phyloP scores from a whole-genome alignment of 2,329 filamentous ascomycete genomes.

The Nothophoma quercina region DNA sequence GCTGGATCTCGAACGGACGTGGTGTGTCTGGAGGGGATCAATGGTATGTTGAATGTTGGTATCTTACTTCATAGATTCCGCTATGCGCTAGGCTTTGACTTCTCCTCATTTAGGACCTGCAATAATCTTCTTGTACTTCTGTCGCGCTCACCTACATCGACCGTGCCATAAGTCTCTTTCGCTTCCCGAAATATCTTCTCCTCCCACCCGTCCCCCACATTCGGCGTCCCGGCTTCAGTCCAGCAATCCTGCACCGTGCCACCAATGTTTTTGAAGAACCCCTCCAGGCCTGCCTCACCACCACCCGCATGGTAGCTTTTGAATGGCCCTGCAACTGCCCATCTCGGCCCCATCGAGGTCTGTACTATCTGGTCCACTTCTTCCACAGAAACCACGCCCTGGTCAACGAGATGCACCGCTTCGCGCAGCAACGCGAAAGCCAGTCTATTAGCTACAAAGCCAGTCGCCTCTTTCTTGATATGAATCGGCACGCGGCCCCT shows the following conservation, averaged over 20 bases:
- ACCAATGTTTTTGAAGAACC: conserved; percentile 64
- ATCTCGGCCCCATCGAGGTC: conserved; percentile 38
- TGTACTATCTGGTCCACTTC: conserved; percentile 61
- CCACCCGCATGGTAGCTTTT: conserved; percentile 67
- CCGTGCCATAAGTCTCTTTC: conserved; percentile 56
- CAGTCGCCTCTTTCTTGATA: conserved; percentile 60
- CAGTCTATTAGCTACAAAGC: conserved; percentile 66
- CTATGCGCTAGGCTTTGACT: no score
- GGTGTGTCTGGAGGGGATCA: background rate
- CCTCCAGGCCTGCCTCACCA: conserved; percentile 60
- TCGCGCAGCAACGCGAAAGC: conserved; percentile 65
- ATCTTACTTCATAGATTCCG: background rate
- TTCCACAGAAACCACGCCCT: conserved; percentile 60
- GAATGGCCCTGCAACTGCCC: conserved; percentile 58
- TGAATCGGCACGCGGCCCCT: conserved; percentile 57
- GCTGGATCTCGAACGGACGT: no score
- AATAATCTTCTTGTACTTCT: conserved; percentile 52
- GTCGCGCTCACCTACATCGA: conserved; percentile 53
- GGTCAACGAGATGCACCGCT: conserved; percentile 61
- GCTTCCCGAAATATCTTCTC: conserved; percentile 55
- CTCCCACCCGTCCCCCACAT: conserved; percentile 57
- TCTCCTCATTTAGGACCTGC: conserved; percentile 48
- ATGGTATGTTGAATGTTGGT: background rate
- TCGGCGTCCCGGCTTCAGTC: conserved; percentile 57
- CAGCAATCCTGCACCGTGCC: conserved; percentile 63